Base-by-base conservation (phyloP, 805 yeast genomes). In the Candida koratica region DNA sequence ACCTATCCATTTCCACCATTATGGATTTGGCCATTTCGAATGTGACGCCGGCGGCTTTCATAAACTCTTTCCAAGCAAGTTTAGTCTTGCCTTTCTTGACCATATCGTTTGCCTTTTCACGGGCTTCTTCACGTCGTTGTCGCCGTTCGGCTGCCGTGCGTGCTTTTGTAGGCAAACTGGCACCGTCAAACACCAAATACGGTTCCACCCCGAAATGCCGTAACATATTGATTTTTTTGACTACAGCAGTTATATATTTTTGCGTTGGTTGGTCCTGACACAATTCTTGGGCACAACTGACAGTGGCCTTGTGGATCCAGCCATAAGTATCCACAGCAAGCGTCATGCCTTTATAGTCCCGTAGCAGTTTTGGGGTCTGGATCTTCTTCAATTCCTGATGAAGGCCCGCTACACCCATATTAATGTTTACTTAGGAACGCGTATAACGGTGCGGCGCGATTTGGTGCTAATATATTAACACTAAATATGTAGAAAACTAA, bases 311-410 rank as follows among this genome's bases (percentile, higher is more conserved):
- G 59, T 93, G 99, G 4, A 93, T 73, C 99, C 99, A 93, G 1
- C 96, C 88, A 52, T 87, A 93, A 0, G 95, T 89, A 54, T 93
- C 99, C n/a, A 93, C 81, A 0, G 95, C 99, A 28, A 89, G 61
- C 0, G 84, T 78, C 49, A 80, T 70, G 1, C 96, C 96, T 10
- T 77, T 60, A 55, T 77, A 85, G 23, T 73, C 61, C 37, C 73
- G 71, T 30, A 89, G 60, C 2, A 80, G 60, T 1, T 75, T 69
- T 0, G 72, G 69, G 36, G 71, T 71, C 49, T 84, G 93, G 27
- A 85, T 81, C 18, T 83, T 77, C 54, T 84, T 85, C 43, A 90
- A 66, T 38, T 75, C 76, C n/a, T 84, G 89, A 20, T 87, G 73
- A 16, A 90, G 68, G 0, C 96, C 96, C 17, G 79, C 65, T 24